Base-by-base conservation (phyloP, 1,284 basidiomycete species). In the Polyporus tsugae region DNA sequence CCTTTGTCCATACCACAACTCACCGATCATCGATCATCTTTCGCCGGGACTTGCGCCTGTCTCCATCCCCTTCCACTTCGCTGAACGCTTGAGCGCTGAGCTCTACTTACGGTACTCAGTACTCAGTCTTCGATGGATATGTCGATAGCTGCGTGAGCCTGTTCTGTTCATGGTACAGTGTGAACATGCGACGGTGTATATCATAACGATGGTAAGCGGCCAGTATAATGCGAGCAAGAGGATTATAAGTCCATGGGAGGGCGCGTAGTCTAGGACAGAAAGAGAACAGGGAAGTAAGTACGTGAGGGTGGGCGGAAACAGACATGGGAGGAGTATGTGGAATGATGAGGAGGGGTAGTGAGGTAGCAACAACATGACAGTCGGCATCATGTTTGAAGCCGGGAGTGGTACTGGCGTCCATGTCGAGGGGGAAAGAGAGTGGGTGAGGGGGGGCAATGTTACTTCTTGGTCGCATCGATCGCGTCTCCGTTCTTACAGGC, bases 401-500 rank as follows among this genome's bases (percentile, higher is more conserved):
- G 19, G 19, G 4, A 17, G 6, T 10, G 9, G 36, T 6, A 2
- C 29, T 29, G 29, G 29, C 2, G 29, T 29, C 29, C 17, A 59
- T 17, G 33, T 6, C 6, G 17, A 57, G 38, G 17, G n/a, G 38
- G 10, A 6, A 10, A 17, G n/a, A 13, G 38, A 42, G 25, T 39
- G 11, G 52, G 33, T 55, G 53, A 42, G 41, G 11, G 5, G 38
- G 36, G 62, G 36, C 25, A 19, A 22, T n/a, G 44, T 78, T 74
- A 87, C 79, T 91, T 91, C 85, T 93, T 94, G 67, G 87, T 88
- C 38, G 87, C 86, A 74, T 94, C 94, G 64, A 94, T 87, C 39
- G 90, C 91, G 72, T 96, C 95, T 36, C 93, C 94, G 75, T 94
- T 94, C 86, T 97, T 98, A 84, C 96, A 97, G 3, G 96, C 96